These are phyloP conservation scores for Talaromyces borbonicus DNA, from an alignment of 495 filamentous ascomycete genomes.

Conservation along the genomic window DNA sequence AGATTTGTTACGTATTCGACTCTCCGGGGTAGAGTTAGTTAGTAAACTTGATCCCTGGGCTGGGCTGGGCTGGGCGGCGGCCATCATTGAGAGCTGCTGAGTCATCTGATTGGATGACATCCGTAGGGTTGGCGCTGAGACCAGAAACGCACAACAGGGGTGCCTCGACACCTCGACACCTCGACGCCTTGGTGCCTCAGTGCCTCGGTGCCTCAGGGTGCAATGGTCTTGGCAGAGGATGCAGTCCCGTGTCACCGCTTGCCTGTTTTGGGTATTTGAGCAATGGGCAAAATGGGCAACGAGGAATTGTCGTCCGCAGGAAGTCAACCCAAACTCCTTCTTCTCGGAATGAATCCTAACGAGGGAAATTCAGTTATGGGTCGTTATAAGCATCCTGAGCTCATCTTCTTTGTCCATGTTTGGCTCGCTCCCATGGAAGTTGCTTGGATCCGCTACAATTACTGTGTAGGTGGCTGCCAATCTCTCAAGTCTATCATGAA, in stretches of 20 bases:
- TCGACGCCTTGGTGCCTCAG: slow-evolving; percentile 1
- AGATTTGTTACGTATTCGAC: neutral
- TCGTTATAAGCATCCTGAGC: too few species aligned
- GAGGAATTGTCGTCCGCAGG: slow-evolving; percentile 6
- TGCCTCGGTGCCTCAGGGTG: neutral
- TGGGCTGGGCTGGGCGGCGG: neutral
- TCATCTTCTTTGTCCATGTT: too few species aligned
- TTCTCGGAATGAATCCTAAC: neutral
- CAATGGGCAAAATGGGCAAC: neutral
- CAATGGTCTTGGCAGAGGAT: too few species aligned
- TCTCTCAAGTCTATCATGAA: neutral
- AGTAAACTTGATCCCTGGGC: neutral
- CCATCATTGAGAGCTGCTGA: too few species aligned
- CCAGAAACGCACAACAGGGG: neutral
- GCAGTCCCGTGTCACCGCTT: slow-evolving; percentile 4
- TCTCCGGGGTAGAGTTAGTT: neutral
- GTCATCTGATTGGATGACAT: neutral
- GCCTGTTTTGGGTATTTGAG: neutral
- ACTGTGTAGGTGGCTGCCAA: too few species aligned
- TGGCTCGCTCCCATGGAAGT: neutral
- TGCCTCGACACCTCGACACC: neutral
- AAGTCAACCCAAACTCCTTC: neutral
- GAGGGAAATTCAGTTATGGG: neutral
- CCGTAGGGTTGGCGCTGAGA: too few species aligned
- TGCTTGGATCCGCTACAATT: too few species aligned